Base-by-base conservation (phyloP, 805 yeast genomes). In the Hanseniaspora hatyaiensis region DNA sequence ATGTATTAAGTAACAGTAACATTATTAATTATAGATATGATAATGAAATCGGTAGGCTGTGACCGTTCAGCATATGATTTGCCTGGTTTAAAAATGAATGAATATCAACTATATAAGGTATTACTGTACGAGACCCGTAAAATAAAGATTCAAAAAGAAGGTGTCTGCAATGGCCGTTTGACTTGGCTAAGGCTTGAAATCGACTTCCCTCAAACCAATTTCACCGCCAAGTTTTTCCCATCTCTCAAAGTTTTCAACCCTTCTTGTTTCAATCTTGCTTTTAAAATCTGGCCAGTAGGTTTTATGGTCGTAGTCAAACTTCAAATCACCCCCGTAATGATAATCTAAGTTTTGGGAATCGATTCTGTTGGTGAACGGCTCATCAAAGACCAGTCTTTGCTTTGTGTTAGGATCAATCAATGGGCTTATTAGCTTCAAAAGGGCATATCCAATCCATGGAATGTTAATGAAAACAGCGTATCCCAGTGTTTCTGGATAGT, bases 401-500 rank as follows among this genome's bases (percentile, higher is more conserved):
- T 77, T 67, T 1, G 81, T 75, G 51, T 70, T 69, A 6, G 79
- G 79, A 55, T 75, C 81, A 46, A 75, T 68, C 52, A 75, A 72
- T 22, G 80, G 80, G 47, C 73, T 73, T 46, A 73, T 71, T 47
- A 75, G 60, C 57, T 74, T 75, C 55, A 75, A 66, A 53, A 75
- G 74, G 4, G 78, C 71, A 62, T 74, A 69, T 1, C 75, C 76
- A 34, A 72, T 67, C 73, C 75, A 72, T 11, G 80, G 79, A 49
- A 74, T 73, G 55, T 75, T 74, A 34, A 74, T 69, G 52, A 75
- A 67, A 16, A 74, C 61, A 15, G 78, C 77, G 47, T 68, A 63
- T 2, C 78, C 79, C 46, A 75, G 60, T 51, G 79, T 63, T 53
- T 75, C 80, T 2, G 81, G 81, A 56, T 73, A 75, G 53, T 75